Base-by-base conservation (phyloP, 2,329 filamentous ascomycete species). In the Moelleriella libera region DNA sequence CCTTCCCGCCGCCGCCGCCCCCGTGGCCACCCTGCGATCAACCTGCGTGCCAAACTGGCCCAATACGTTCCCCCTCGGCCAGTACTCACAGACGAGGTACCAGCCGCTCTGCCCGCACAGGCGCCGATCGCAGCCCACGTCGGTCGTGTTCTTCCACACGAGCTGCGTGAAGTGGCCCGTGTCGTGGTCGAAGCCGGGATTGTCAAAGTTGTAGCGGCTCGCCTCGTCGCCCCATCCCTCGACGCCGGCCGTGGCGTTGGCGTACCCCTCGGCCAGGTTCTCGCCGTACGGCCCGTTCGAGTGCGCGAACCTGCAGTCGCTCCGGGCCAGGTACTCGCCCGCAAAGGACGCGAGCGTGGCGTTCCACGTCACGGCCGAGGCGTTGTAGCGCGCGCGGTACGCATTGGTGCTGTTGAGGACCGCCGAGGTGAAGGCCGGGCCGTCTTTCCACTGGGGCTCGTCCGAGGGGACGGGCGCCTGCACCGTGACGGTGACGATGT, bases 101-200 rank as follows among this genome's bases (percentile, higher is more conserved):
- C 78, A 85, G 0, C 78, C 79, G 37, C 62, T 63, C 31, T 60
- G 59, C 1, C 60, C 63, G 45, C 71, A 76, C 42, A 70, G 50
- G 52, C 53, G 64, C 48, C 61, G 63, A 29, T 59, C 71, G 48
- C 73, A 87, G 0, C 80, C 80, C 0, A 83, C 72, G 41, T 68
- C 66, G 6, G 66, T 78, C 1, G 79, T 84, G 29, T 67, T 61
- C 60, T 74, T 77, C 83, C 83, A 87, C 5, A 87, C 82, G 6
- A 87, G 61, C 66, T 86, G 82, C 1, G 82, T 83, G 55, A 87
- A 87, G 59, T 86, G 82, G 0, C 82, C 83, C 14, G 82, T 84
- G 34, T 64, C 60, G 53, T 79, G 67, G 7, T 57, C 65, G 56
- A 83, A 87, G 1, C 71, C 72, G 0, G 72, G 73, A 1, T 71